Conservation (phyloP, 305 asterid genomes). For the Fraxinus sp. region DNA sequence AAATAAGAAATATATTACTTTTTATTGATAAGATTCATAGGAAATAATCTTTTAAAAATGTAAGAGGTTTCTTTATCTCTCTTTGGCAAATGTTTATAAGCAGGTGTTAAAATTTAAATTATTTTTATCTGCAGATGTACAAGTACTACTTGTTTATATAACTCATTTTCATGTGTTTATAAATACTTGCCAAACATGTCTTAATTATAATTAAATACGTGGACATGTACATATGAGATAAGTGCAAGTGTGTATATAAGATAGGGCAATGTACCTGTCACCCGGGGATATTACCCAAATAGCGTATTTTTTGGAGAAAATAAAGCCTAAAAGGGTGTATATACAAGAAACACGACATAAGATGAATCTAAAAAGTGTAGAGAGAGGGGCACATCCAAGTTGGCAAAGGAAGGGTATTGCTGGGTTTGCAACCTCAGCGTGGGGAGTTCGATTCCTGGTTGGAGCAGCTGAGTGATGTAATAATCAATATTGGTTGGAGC, state of each 20-base stretch:
- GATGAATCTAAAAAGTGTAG: neutral
- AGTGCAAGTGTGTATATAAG: neutral
- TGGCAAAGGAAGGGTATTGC: too few species aligned
- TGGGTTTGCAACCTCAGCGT: too few species aligned
- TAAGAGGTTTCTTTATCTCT: neutral
- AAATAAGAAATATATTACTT: too few species aligned
- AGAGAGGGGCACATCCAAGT: too few species aligned
- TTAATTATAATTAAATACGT: neutral
- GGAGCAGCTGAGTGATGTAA: too few species aligned
- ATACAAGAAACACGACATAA: neutral
- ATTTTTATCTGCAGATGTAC: too few species aligned
- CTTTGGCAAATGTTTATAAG: neutral
- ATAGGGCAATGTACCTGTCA: neutral
- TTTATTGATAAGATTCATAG: too few species aligned
- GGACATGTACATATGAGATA: neutral
- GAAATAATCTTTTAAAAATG: neutral
- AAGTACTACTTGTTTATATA: neutral
- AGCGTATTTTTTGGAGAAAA: neutral
- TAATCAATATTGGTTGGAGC: too few species aligned
- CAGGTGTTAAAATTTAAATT: too few species aligned
- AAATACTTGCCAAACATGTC: neutral
- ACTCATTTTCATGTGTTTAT: neutral
- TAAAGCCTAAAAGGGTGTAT: neutral
- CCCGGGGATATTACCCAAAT: neutral
- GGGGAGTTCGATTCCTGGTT: too few species aligned